phyloP scores from a whole-genome alignment of 2,329 filamentous ascomycete genomes.

The Exophiala mesophila region DNA sequence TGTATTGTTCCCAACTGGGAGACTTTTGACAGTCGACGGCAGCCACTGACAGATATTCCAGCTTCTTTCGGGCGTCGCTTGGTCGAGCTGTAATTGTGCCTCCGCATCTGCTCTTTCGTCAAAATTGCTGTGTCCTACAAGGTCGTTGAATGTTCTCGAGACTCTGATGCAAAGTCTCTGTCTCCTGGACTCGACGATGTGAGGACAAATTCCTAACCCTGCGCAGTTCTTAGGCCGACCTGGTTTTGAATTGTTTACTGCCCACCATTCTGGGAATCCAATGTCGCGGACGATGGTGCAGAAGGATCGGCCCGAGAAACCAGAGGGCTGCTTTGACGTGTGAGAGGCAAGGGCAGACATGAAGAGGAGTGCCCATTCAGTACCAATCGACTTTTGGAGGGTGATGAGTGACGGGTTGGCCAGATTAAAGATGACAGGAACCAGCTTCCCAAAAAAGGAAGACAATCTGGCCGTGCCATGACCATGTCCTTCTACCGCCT shows the following conservation, averaged over 20 bases:
- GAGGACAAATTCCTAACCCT: neutral
- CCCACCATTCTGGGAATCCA: conserved; percentile 1
- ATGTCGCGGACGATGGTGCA: conserved; percentile 1
- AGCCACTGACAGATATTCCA: conserved; percentile 1
- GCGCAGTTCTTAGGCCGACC: conserved; percentile 9
- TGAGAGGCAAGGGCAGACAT: neutral
- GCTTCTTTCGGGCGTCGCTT: neutral
- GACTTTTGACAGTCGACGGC: too few species aligned
- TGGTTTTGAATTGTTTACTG: conserved; percentile 6
- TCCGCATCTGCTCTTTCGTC: neutral
- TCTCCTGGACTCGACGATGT: neutral
- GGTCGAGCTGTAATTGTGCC: neutral
- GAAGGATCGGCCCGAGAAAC: neutral
- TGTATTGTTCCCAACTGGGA: too few species aligned
- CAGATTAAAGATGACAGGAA: neutral
- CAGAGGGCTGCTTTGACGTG: neutral
- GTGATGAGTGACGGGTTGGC: neutral
- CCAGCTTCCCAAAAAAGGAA: neutral
- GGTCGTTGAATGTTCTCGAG: neutral
- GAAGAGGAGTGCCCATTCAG: neutral
- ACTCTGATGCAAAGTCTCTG: neutral
- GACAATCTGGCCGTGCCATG: neutral
- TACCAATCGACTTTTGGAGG: neutral
- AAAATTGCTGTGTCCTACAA: neutral
- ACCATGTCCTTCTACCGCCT: neutral